These are phyloP conservation scores for Suhomyces sp. DNA, from an alignment of 805 yeast genomes.

Conservation along the genomic window DNA sequence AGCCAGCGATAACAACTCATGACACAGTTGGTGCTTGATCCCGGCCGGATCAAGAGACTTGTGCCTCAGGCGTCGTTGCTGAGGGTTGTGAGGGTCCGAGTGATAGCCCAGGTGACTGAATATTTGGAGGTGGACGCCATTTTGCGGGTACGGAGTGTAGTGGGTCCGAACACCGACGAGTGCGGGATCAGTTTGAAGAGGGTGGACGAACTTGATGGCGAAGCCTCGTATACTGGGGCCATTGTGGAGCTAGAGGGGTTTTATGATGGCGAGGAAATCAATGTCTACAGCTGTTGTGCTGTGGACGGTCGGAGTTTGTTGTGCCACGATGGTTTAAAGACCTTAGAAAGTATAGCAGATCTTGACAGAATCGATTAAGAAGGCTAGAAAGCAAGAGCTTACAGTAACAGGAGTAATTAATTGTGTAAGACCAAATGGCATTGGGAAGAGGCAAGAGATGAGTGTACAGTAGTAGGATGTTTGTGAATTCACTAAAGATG, in stretches of 20 bases:
- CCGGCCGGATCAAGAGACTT: neutral
- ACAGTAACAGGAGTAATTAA: too few species aligned
- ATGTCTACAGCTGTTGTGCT: conserved; percentile 21
- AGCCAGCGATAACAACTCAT: neutral
- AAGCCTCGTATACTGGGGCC: conserved; percentile 18
- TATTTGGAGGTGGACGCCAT: neutral
- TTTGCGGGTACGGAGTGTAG: neutral
- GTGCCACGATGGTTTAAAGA: conserved; percentile 4
- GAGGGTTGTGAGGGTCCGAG: conserved; percentile 2
- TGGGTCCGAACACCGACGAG: conserved; percentile 4
- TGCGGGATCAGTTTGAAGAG: neutral
- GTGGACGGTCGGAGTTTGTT: conserved; percentile 14
- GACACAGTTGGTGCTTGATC: conserved; percentile 6
- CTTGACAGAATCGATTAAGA: neutral
- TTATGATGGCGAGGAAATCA: conserved; percentile 26
- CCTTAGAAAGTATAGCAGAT: neutral
- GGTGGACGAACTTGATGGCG: conserved; percentile 5
- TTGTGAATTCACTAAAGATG: too few species aligned
- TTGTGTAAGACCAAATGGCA: too few species aligned
- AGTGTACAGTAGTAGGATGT: too few species aligned
- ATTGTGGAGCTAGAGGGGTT: conserved; percentile 28
- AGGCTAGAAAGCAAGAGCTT: too few species aligned
- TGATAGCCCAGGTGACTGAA: conserved; percentile 7
- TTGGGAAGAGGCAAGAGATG: neutral
- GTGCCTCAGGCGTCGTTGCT: conserved; percentile 2